Conservation (phyloP, 306 rosid genomes). For the Neltuma alba region DNA sequence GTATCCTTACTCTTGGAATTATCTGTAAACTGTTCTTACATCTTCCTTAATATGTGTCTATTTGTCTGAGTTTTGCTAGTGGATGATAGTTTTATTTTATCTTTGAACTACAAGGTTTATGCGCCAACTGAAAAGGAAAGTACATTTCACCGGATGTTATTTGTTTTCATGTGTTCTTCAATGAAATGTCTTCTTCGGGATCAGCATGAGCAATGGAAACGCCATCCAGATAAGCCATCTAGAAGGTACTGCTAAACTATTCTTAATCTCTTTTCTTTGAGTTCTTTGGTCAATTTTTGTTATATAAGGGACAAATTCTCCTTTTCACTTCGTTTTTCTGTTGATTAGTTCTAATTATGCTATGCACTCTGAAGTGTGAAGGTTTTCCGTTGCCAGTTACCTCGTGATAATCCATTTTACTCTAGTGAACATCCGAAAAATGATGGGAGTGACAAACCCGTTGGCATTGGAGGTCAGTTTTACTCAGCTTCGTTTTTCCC, state of each 20-base stretch:
- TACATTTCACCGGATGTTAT: constrained; percentile 78
- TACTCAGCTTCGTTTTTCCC: neutral
- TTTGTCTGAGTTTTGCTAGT: constrained; percentile 1
- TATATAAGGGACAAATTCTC: neutral
- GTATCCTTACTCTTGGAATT: neutral
- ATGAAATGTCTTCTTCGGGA: constrained; percentile 83
- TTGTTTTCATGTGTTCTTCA: constrained; percentile 84
- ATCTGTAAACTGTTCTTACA: neutral
- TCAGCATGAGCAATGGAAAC: constrained; percentile 86
- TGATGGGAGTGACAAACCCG: constrained; percentile 54
- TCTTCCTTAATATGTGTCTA: neutral
- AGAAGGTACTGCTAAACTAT: constrained; percentile 54
- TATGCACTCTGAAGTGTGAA: constrained; percentile 68
- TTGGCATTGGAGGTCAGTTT: constrained; percentile 61
- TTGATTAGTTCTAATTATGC: constrained; percentile 35
- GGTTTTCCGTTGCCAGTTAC: constrained; percentile 82
- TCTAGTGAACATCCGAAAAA: constrained; percentile 55
- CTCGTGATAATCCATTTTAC: constrained; percentile 73
- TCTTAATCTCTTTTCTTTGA: neutral
- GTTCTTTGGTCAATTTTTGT: neutral
- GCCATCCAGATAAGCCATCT: constrained; percentile 53
- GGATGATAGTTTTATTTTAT: constrained; percentile 27
- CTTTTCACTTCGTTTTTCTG: neutral
- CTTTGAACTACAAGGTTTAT: constrained; percentile 57
- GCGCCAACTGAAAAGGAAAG: constrained; percentile 67